Percentiles rank a stretch among this genome's conserved stretches.
phyloP scores from a whole-genome alignment of 805 yeast species.

The Pichia nakasei region DNA sequence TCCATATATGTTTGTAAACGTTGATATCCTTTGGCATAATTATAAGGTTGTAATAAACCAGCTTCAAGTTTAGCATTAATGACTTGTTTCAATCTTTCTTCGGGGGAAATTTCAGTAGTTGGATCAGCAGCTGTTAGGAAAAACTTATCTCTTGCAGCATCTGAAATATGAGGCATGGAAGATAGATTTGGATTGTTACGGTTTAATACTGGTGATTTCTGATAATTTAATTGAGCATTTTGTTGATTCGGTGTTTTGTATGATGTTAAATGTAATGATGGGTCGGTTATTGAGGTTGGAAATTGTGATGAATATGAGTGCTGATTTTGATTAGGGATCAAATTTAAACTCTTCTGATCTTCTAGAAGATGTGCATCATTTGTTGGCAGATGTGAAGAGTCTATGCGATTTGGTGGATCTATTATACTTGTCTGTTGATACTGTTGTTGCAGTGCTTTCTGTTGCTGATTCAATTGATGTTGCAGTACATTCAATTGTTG shows the following conservation, averaged over 20 bases:
- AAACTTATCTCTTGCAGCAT: slow-evolving; percentile 85
- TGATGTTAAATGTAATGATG: neutral
- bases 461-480: slow-evolving; percentile 8
- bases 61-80: slow-evolving; percentile 93
- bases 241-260: slow-evolving; percentile 1
- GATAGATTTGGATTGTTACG: neutral
- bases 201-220: neutral
- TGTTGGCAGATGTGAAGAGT: neutral
- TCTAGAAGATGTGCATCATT: slow-evolving; percentile 6
- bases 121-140: slow-evolving; percentile 97
- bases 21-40: slow-evolving; percentile 90
- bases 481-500: slow-evolving; percentile 6
- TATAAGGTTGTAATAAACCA: slow-evolving; percentile 84
- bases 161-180: slow-evolving; percentile 35
- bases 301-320: slow-evolving; percentile 1
- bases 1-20: slow-evolving; percentile 88
- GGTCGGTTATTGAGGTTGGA: slow-evolving; percentile 1
- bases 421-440: neutral
- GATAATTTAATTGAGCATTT: slow-evolving; percentile 1
- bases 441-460: slow-evolving; percentile 3
- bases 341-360: too few species aligned
- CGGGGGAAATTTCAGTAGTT: slow-evolving; percentile 87
- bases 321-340: neutral
- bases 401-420: neutral
- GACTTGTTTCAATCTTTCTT: slow-evolving; percentile 85